These are phyloP conservation scores for Onygena corvina DNA, from an alignment of 2,329 filamentous ascomycete species.

Conservation along the genomic window DNA sequence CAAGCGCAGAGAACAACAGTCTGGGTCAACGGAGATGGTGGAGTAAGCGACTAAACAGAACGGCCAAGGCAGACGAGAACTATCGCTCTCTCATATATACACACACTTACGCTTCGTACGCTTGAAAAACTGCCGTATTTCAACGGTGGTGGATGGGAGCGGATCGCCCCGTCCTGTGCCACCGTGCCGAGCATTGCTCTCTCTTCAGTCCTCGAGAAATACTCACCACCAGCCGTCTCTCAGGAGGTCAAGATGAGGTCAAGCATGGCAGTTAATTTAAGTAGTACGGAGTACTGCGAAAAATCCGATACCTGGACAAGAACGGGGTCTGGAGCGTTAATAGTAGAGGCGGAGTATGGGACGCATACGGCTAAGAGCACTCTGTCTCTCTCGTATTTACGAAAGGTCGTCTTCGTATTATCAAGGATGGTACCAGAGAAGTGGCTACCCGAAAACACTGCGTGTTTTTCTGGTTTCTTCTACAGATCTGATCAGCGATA, in stretches of 20 bases:
- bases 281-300: background rate
- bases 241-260: too few relatives aligned
- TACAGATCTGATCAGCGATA: background rate
- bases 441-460: conserved; percentile 4
- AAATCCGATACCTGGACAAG: background rate
- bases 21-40: background rate
- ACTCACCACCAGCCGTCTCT: background rate
- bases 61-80: background rate
- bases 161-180: conserved; percentile 4
- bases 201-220: background rate
- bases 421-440: background rate
- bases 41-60: background rate
- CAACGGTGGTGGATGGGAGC: background rate
- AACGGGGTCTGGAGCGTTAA: conserved; percentile 4
- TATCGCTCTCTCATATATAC: background rate
- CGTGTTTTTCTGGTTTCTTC: background rate
- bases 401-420: conserved; percentile 2
- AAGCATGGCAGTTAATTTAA: conserved; percentile 4
- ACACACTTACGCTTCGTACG: background rate
- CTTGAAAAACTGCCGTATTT: background rate
- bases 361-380: conserved; percentile 1
- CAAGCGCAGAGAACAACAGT: background rate
- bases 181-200: background rate
- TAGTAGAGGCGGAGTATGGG: conserved; percentile 1
- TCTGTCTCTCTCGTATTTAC: conserved; percentile 5